These are phyloP conservation scores for Pyrus hybrid DNA, from an alignment of 331 rosid species.

Conservation along the genomic window DNA sequence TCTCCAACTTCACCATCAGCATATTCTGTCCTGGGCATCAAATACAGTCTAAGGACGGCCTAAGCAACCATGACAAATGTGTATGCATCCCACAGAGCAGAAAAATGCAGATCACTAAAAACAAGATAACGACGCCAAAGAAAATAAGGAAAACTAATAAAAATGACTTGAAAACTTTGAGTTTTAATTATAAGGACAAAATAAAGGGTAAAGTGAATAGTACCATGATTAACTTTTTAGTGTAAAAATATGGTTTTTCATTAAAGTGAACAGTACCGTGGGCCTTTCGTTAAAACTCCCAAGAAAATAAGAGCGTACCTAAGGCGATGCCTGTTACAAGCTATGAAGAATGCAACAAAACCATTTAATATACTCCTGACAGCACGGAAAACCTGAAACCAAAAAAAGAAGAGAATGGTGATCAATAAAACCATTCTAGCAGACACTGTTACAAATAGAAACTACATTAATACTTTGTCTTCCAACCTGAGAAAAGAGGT, in stretches of 20 bases:
- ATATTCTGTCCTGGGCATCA: too few species aligned
- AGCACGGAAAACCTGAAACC: conserved; percentile 79
- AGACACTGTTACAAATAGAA: neutral
- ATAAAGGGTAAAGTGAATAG: too few species aligned
- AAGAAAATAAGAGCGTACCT: conserved; percentile 39
- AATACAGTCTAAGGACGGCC: neutral
- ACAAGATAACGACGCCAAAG: neutral
- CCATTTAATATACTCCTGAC: conserved; percentile 80
- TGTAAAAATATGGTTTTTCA: too few species aligned
- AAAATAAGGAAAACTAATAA: too few species aligned
- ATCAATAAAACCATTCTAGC: conserved; percentile 15
- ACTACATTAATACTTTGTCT: neutral
- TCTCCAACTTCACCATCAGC: neutral
- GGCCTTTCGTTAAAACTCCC: too few species aligned
- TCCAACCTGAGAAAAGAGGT: conserved; percentile 89
- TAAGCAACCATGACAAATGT: neutral
- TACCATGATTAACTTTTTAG: too few species aligned
- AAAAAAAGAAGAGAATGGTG: neutral
- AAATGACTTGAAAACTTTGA: too few species aligned
- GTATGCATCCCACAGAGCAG: neutral
- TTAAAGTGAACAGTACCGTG: too few species aligned
- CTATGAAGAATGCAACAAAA: conserved; percentile 71
- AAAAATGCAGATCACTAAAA: neutral
- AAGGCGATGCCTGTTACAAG: conserved; percentile 96
- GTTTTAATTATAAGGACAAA: too few species aligned